Percentiles rank a stretch among this genome's conserved stretches.
phyloP scores from a whole-genome alignment of 2,329 filamentous ascomycete species.

The Cadophora sp. region DNA sequence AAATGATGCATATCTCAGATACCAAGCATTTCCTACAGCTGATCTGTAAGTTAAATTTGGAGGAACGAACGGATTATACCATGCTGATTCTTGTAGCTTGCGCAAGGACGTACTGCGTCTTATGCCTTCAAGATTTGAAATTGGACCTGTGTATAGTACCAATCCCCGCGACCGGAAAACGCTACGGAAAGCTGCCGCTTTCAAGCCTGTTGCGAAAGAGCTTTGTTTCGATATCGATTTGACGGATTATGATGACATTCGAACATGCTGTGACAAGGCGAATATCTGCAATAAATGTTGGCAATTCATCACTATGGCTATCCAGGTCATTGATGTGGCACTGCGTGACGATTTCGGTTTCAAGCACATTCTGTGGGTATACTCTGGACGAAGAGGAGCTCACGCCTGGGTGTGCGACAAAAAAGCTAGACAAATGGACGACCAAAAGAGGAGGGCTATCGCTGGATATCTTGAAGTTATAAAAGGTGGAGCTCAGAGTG shows the following conservation, averaged over 20 bases:
- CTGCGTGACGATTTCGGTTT: constrained; percentile 96
- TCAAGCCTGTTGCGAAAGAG: constrained; percentile 90
- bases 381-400: constrained; percentile 93
- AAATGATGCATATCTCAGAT: constrained; percentile 90
- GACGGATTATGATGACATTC: constrained; percentile 97
- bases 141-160: constrained; percentile 93
- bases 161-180: constrained; percentile 95
- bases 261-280: constrained; percentile 92
- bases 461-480: constrained; percentile 90
- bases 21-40: constrained; percentile 77
- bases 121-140: constrained; percentile 95
- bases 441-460: constrained; percentile 83
- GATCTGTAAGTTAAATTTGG: constrained; percentile 57
- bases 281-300: constrained; percentile 96
- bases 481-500: constrained; percentile 83
- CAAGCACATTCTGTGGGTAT: constrained; percentile 97
- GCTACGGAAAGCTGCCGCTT: constrained; percentile 78
- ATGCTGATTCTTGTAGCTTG: constrained; percentile 59
- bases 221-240: constrained; percentile 99
- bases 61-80: background rate
- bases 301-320: constrained; percentile 97
- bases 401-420: constrained; percentile 99
- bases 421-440: constrained; percentile 82
- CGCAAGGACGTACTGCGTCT: constrained; percentile 90
- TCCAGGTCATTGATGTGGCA: constrained; percentile 88